Conservation (phyloP, 2,329 filamentous ascomycete species). For the Xylaria sp. region DNA sequence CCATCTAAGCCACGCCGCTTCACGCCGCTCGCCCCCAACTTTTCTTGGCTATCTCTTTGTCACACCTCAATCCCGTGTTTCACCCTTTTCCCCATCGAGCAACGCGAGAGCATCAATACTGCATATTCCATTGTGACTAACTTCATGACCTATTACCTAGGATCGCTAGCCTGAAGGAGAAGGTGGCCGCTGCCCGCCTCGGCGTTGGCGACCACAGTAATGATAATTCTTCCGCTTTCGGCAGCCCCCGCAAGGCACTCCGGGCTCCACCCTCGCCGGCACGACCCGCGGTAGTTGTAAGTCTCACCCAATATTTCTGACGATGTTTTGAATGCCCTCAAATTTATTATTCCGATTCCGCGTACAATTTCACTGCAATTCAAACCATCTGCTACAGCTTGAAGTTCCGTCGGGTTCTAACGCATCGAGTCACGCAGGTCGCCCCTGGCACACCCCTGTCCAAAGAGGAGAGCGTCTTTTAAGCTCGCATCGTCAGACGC, state of each 20-base stretch:
- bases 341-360: background rate
- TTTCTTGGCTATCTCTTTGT: conserved; percentile 21
- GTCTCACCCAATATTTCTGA: conserved; percentile 17
- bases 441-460: conserved; percentile 39
- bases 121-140: conserved; percentile 20
- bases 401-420: conserved; percentile 17
- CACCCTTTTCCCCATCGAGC: background rate
- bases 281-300: conserved; percentile 38
- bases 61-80: conserved; percentile 3
- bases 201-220: conserved; percentile 51
- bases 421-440: conserved; percentile 28
- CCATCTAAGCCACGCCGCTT: conserved; percentile 7
- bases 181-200: conserved; percentile 61
- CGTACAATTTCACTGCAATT: background rate
- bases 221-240: conserved; percentile 34
- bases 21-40: conserved; percentile 17
- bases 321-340: background rate
- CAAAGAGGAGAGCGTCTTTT: conserved; percentile 40
- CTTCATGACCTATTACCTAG: conserved; percentile 46
- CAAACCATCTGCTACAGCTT: background rate
- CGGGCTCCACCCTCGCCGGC: conserved; percentile 38
- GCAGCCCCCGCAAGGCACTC: conserved; percentile 43
- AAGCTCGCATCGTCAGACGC: conserved; percentile 9
- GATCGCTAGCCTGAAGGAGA: conserved; percentile 61
- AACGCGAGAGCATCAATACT: background rate